Evolutionary conservation across 2,329 filamentous ascomycete genomes (phyloP).

Genomic region (Simplicillium aogashimaense): DNA sequence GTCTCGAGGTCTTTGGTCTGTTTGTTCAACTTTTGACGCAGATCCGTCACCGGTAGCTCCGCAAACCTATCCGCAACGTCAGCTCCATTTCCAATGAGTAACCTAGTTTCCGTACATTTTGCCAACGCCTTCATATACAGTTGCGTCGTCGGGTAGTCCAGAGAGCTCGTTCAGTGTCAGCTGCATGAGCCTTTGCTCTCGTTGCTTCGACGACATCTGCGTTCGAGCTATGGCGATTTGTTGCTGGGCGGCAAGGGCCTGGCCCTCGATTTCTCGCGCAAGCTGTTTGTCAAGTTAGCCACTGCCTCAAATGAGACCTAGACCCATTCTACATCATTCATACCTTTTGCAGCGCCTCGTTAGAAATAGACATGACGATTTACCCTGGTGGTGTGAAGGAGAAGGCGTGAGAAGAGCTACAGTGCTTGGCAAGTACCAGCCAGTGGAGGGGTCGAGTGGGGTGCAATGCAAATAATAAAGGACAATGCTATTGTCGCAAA

Average conservation of each 20-base stretch:
- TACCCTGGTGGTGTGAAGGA: not conserved
- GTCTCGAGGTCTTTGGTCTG: constrained; percentile 67
- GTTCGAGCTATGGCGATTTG: constrained; percentile 80
- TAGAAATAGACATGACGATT: constrained; percentile 76
- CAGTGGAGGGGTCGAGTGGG: not conserved
- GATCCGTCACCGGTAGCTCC: constrained; percentile 58
- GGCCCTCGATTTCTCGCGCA: constrained; percentile 86
- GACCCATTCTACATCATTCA: constrained; percentile 7
- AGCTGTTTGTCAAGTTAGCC: constrained; percentile 42
- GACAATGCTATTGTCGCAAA: too few species aligned
- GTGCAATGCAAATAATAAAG: not conserved
- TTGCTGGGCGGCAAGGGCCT: constrained; percentile 80
- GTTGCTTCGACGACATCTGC: constrained; percentile 76
- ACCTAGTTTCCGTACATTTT: constrained; percentile 65
- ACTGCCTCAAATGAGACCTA: constrained; percentile 6
- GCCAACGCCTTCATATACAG: constrained; percentile 87
- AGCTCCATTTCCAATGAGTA: not conserved
- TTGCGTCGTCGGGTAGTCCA: constrained; percentile 63
- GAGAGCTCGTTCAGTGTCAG: constrained; percentile 77
- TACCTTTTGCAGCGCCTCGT: constrained; percentile 90
- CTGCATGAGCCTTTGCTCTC: constrained; percentile 80
- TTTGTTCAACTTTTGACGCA: constrained; percentile 65
- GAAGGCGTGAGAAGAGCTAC: too few species aligned
- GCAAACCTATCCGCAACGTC: constrained; percentile 65
- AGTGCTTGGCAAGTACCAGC: not conserved